phyloP scores from a whole-genome alignment of 2,329 filamentous ascomycete genomes.

The Ceratocystis papillata region DNA sequence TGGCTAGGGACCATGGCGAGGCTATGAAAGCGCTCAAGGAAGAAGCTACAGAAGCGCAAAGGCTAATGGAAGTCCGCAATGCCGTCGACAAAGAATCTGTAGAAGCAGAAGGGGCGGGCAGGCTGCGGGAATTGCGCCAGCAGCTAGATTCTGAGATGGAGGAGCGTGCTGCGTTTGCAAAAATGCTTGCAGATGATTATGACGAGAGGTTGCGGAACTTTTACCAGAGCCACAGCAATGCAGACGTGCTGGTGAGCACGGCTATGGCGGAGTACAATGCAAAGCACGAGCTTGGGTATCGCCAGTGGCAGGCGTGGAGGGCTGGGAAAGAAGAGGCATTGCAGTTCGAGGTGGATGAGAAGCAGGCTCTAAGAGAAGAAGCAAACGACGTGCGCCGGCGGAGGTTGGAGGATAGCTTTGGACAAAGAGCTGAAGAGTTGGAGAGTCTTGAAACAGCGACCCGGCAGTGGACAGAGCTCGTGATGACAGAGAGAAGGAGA shows the following conservation, averaged over 20 bases:
- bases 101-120: constrained; percentile 27
- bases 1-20: constrained; percentile 34
- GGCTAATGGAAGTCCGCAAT: constrained; percentile 32
- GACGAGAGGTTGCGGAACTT: constrained; percentile 30
- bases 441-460: constrained; percentile 20
- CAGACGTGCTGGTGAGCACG: constrained; percentile 33
- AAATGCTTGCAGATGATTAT: constrained; percentile 38
- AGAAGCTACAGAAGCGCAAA: constrained; percentile 27
- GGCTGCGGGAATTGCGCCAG: constrained; percentile 31
- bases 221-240: constrained; percentile 9
- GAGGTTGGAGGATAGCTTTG: constrained; percentile 9
- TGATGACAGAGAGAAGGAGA: constrained; percentile 14
- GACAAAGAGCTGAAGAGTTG: constrained; percentile 24
- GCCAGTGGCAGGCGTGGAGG: constrained; percentile 36
- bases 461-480: constrained; percentile 19
- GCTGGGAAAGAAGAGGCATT: constrained; percentile 34
- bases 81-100: constrained; percentile 31
- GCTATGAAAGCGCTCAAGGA: constrained; percentile 29
- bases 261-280: constrained; percentile 11
- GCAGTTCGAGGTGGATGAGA: constrained; percentile 28
- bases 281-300: constrained; percentile 27
- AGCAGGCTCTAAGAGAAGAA: constrained; percentile 28
- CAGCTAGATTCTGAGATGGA: constrained; percentile 35
- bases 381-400: constrained; percentile 5
- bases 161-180: constrained; percentile 35